These are phyloP conservation scores for Mortierella sp. DNA, from an alignment of 371 early-diverging fungal genomes.

Conservation along the genomic window DNA sequence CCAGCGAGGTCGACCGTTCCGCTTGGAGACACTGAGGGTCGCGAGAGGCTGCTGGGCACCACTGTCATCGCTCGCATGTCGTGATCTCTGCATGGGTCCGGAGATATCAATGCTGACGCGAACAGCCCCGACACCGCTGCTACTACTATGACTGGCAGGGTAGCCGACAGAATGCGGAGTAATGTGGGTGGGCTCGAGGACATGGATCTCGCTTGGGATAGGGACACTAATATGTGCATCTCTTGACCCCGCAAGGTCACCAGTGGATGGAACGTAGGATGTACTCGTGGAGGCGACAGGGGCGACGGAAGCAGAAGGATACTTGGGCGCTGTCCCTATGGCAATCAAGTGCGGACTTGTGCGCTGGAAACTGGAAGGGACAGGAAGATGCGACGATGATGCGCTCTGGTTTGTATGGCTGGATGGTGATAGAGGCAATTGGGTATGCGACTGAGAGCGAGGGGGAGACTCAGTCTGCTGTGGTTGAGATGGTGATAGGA, in stretches of 20 bases:
- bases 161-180: conserved; percentile 4
- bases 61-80: conserved; percentile 9
- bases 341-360: conserved; percentile 12
- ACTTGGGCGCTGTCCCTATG: conserved; percentile 20
- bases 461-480: conserved; percentile 1
- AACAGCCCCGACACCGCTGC: neutral
- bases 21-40: conserved; percentile 59
- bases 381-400: neutral
- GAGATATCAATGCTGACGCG: conserved; percentile 8
- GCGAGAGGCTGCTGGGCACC: conserved; percentile 41
- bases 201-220: neutral
- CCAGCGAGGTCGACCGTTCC: conserved; percentile 66
- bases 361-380: conserved; percentile 12
- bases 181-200: neutral
- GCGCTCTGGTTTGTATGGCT: neutral
- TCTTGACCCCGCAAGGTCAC: neutral
- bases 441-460: neutral
- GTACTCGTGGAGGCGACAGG: neutral
- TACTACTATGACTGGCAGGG: neutral
- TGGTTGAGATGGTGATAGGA: neutral
- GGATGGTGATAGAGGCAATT: conserved; percentile 1
- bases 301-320: conserved; percentile 18
- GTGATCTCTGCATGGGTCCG: neutral
- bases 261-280: neutral
- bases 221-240: neutral